Evolutionary conservation across 1,139 yeast genomes (phyloP).

Genomic region (Williopsis jadinii): DNA sequence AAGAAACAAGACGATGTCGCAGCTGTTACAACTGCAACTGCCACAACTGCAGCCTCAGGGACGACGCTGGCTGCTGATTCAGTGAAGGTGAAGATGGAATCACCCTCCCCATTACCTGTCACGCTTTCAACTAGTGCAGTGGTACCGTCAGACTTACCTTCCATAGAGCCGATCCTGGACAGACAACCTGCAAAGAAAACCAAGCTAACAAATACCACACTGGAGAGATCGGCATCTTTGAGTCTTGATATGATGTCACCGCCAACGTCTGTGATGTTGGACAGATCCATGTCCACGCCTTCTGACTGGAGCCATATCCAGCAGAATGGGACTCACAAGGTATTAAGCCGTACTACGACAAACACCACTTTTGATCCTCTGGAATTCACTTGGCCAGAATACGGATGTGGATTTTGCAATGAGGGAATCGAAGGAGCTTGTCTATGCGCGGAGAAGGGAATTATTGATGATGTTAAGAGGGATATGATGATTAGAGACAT

Average conservation of each 20-base stretch:
- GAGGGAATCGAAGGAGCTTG: slow-evolving; percentile 32
- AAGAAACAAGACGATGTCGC: slow-evolving; percentile 6
- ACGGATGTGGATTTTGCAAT: slow-evolving; percentile 38
- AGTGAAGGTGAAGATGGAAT: not conserved
- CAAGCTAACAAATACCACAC: slow-evolving; percentile 2
- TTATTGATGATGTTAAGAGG: slow-evolving; percentile 1
- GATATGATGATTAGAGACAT: slow-evolving; percentile 3
- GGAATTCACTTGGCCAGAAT: slow-evolving; percentile 11
- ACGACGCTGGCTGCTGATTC: not conserved
- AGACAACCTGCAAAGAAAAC: slow-evolving; percentile 2
- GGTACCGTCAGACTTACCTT: not conserved
- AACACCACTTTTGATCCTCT: slow-evolving; percentile 12
- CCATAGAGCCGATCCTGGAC: slow-evolving; percentile 12
- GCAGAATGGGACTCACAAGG: not conserved
- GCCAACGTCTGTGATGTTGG: slow-evolving; percentile 6
- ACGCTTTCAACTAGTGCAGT: not conserved
- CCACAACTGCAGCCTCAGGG: not conserved
- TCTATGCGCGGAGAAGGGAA: slow-evolving; percentile 29
- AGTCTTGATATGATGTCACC: slow-evolving; percentile 10
- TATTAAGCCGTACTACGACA: slow-evolving; percentile 10
- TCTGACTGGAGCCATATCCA: too few relatives aligned
- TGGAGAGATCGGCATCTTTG: slow-evolving; percentile 15
- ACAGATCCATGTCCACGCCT: slow-evolving; percentile 9
- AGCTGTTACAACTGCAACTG: not conserved
- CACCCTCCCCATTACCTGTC: not conserved